These are phyloP conservation scores for Dioscorea cayenensis DNA, from an alignment of 116 monocot species.

Conservation along the genomic window DNA sequence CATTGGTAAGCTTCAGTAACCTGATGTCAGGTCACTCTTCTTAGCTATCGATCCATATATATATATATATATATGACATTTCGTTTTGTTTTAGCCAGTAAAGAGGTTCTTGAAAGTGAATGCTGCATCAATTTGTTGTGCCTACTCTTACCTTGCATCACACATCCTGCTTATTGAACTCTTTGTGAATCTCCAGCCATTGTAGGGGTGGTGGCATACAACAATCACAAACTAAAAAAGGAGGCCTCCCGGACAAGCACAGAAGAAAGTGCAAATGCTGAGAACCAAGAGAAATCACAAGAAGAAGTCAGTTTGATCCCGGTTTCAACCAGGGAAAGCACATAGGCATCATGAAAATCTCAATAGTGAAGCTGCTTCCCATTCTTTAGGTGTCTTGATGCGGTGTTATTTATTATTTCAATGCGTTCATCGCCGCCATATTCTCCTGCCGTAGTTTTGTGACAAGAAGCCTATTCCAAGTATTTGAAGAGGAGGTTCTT, in stretches of 20 bases:
- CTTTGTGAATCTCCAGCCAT: slow-evolving; percentile 56
- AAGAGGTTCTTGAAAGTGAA: background rate
- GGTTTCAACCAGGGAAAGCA: background rate
- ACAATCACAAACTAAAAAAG: slow-evolving; percentile 84
- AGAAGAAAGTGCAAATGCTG: background rate
- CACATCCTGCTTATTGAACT: background rate
- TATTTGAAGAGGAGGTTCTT: too few relatives aligned
- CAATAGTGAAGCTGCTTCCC: background rate
- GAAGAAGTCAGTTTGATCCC: background rate
- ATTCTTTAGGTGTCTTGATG: too few relatives aligned
- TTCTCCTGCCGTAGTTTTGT: too few relatives aligned
- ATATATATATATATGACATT: too few relatives aligned
- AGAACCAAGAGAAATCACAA: background rate
- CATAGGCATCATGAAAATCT: background rate
- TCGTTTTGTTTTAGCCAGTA: too few relatives aligned
- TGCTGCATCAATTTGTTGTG: background rate
- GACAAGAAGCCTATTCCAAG: too few relatives aligned
- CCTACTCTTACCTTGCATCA: too few relatives aligned
- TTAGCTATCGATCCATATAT: too few relatives aligned
- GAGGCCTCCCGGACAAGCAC: slow-evolving; percentile 27
- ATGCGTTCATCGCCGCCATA: too few relatives aligned
- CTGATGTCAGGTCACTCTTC: background rate
- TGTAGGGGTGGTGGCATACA: slow-evolving; percentile 86
- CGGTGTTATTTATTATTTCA: too few relatives aligned
- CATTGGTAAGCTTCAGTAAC: slow-evolving; percentile 49